phyloP scores from a whole-genome alignment of 371 early-diverging fungal species.

The Syncephalastrum sp. region DNA sequence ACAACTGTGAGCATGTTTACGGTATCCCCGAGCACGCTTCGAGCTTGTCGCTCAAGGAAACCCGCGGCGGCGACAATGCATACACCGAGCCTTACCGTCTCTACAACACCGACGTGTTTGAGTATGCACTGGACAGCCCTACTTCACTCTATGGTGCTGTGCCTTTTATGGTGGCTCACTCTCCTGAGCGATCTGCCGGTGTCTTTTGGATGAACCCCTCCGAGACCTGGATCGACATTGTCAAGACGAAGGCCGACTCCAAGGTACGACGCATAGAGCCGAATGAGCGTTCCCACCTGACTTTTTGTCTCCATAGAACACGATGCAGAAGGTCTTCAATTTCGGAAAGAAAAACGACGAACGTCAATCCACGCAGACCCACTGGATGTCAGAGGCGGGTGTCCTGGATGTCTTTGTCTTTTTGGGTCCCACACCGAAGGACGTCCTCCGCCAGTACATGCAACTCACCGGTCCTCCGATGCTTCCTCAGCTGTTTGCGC shows the following conservation, averaged over 20 bases:
- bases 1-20: constrained; percentile 84
- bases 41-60: constrained; percentile 79
- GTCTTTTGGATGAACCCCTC: constrained; percentile 92
- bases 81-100: constrained; percentile 95
- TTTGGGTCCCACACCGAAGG: constrained; percentile 73
- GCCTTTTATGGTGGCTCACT: constrained; percentile 91
- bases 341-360: constrained; percentile 17
- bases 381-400: constrained; percentile 95
- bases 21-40: constrained; percentile 96
- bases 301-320: constrained; percentile 10
- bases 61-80: constrained; percentile 71
- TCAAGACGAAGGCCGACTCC: constrained; percentile 40
- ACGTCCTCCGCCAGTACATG: constrained; percentile 74
- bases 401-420: constrained; percentile 90
- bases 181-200: constrained; percentile 61
- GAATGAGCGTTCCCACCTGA: not conserved
- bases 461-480: constrained; percentile 79
- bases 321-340: constrained; percentile 31
- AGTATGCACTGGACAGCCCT: constrained; percentile 90
- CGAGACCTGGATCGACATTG: constrained; percentile 97
- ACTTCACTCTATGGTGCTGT: constrained; percentile 96
- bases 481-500: constrained; percentile 88
- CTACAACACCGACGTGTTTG: constrained; percentile 98
- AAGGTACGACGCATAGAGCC: constrained; percentile 15
- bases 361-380: constrained; percentile 61